Percentiles rank a stretch among this genome's conserved stretches.
phyloP scores from a whole-genome alignment of 768 basidiomycete genomes.

The Pleurotus djamor region DNA sequence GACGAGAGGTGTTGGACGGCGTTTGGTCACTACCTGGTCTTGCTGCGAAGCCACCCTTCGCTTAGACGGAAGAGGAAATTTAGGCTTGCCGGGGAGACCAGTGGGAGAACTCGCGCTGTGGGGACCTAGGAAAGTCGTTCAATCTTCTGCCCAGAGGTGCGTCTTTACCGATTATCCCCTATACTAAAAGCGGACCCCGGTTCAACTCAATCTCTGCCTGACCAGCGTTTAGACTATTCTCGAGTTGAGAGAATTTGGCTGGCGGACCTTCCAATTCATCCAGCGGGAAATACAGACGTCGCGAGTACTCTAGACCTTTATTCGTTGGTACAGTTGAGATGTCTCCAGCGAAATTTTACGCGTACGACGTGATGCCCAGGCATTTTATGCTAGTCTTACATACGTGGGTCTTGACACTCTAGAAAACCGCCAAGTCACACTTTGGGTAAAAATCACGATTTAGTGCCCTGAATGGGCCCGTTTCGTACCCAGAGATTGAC shows the following conservation, averaged over 20 bases:
- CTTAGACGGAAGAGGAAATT: conserved; percentile 27
- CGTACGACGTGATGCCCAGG: conserved; percentile 75
- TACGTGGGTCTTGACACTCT: too few relatives aligned
- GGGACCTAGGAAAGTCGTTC: conserved; percentile 44
- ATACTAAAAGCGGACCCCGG: conserved; percentile 75
- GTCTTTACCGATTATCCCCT: conserved; percentile 60
- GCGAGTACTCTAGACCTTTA: conserved; percentile 63
- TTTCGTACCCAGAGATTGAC: too few relatives aligned
- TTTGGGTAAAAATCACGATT: too few relatives aligned
- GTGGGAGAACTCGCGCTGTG: conserved; percentile 54
- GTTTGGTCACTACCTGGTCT: conserved; percentile 53
- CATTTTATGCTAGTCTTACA: not conserved
- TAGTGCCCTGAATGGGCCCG: too few relatives aligned
- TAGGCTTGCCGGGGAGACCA: conserved; percentile 17
- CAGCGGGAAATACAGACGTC: conserved; percentile 55
- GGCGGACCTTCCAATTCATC: conserved; percentile 69
- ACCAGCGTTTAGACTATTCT: conserved; percentile 62
- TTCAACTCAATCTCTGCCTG: too few relatives aligned
- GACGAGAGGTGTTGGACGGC: conserved; percentile 45
- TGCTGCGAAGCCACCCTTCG: conserved; percentile 36
- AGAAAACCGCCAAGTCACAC: too few relatives aligned
- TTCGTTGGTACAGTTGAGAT: conserved; percentile 48
- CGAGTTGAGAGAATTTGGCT: conserved; percentile 70
- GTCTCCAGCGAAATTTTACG: conserved; percentile 29
- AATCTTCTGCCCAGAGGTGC: conserved; percentile 70